A percentile compares a stretch with the other conserved stretches of the same genome.
These are phyloP conservation scores for Phytopythium chamaehyphon DNA, from an alignment of 352 stramenopile species.

Conservation along the genomic window DNA sequence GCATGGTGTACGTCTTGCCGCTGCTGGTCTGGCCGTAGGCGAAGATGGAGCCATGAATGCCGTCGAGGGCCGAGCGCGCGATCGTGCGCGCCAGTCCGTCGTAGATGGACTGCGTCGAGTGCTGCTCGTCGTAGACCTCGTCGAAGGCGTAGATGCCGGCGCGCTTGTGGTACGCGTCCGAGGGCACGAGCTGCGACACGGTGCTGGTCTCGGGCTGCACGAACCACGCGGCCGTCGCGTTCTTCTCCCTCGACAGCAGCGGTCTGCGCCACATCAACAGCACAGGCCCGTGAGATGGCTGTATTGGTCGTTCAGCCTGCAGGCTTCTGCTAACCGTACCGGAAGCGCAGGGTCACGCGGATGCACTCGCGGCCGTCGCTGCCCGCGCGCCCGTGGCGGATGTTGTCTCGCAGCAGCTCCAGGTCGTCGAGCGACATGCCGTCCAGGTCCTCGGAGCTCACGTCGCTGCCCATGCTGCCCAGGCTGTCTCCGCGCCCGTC, in stretches of 20 bases:
- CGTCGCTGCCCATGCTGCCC: not conserved
- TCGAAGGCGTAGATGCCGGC: slow-evolving; percentile 44
- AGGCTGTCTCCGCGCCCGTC: not conserved
- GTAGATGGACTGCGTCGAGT: slow-evolving; percentile 58
- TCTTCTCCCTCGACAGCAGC: slow-evolving; percentile 28
- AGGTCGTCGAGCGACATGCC: slow-evolving; percentile 22
- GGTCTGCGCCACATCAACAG: not conserved
- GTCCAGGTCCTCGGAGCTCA: slow-evolving; percentile 26
- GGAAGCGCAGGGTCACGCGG: slow-evolving; percentile 36
- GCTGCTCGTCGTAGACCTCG: slow-evolving; percentile 36
- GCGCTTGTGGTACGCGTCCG: slow-evolving; percentile 15
- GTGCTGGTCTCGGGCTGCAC: slow-evolving; percentile 30
- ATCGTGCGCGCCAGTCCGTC: slow-evolving; percentile 59
- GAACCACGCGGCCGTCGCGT: slow-evolving; percentile 19
- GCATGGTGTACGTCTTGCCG: slow-evolving; percentile 81
- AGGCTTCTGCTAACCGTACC: too few relatives aligned
- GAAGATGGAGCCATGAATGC: slow-evolving; percentile 80
- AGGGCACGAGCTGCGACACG: slow-evolving; percentile 13
- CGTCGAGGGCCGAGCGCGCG: slow-evolving; percentile 60
- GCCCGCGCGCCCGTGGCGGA: slow-evolving; percentile 5
- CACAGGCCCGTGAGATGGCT: not conserved
- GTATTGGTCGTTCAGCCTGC: too few relatives aligned
- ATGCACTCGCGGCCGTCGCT: slow-evolving; percentile 25
- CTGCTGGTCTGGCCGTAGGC: slow-evolving; percentile 83
- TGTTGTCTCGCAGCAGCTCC: slow-evolving; percentile 17